phyloP scores from a whole-genome alignment of 192 early-diverging fungal species.

The Spinellus fusiger region DNA sequence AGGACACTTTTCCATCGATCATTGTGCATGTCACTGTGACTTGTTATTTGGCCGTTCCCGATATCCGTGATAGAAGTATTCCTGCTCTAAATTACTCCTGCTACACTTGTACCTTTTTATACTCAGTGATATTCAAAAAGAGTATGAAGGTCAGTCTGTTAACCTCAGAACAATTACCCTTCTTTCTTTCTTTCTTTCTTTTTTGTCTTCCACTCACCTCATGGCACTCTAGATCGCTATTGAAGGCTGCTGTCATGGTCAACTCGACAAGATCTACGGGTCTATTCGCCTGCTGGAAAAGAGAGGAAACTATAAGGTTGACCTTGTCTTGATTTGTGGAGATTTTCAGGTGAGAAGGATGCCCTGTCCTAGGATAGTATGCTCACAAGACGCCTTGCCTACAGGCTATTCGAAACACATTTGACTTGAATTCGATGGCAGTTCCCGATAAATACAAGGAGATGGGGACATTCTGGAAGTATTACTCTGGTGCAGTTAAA shows the following conservation, averaged over 20 bases:
- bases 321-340: conserved; percentile 93
- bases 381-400: not conserved
- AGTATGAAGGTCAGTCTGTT: no score
- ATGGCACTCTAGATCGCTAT: conserved; percentile 61
- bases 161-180: no score
- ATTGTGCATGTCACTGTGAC: no score
- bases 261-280: conserved; percentile 87
- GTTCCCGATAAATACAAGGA: conserved; percentile 82
- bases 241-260: conserved; percentile 96
- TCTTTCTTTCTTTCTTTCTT: no score
- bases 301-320: conserved; percentile 60
- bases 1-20: no score
- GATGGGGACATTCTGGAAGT: conserved; percentile 87
- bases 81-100: no score
- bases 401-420: conserved; percentile 75
- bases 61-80: no score
- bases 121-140: no score
- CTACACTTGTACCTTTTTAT: no score
- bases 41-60: no score
- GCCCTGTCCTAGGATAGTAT: not conserved
- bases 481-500: conserved; percentile 76
- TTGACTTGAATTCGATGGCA: conserved; percentile 76
- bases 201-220: no score
- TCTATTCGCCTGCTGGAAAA: conserved; percentile 57
- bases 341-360: conserved; percentile 79